Evolutionary conservation across 2,329 filamentous ascomycete species (phyloP).

Genomic region (Massarina eburnea): DNA sequence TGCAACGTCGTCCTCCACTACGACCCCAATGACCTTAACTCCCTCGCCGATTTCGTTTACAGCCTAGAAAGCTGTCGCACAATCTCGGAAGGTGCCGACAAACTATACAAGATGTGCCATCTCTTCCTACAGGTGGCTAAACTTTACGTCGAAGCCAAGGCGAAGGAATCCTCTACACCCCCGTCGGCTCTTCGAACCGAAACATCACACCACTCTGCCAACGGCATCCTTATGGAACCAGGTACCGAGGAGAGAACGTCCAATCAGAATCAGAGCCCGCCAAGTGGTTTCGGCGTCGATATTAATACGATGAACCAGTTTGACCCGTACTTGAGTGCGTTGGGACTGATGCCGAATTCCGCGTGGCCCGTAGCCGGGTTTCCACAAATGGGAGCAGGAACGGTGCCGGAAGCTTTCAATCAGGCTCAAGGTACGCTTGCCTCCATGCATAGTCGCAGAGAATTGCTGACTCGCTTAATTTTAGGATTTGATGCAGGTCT

Average conservation of each 20-base stretch:
- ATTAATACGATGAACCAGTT: slow-evolving; percentile 47
- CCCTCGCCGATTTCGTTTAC: slow-evolving; percentile 58
- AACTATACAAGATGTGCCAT: slow-evolving; percentile 63
- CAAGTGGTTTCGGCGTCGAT: slow-evolving; percentile 12
- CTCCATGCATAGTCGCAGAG: too few relatives aligned
- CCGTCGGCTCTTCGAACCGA: not conserved
- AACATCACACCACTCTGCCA: not conserved
- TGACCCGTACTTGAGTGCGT: slow-evolving; percentile 64
- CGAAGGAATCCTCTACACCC: slow-evolving; percentile 40
- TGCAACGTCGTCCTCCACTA: slow-evolving; percentile 56
- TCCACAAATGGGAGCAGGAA: slow-evolving; percentile 2
- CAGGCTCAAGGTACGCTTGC: not conserved
- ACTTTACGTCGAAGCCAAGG: slow-evolving; percentile 64
- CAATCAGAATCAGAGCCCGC: too few relatives aligned
- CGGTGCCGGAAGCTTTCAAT: slow-evolving; percentile 11
- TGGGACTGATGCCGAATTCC: slow-evolving; percentile 59
- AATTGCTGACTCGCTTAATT: too few relatives aligned
- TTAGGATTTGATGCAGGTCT: slow-evolving; percentile 12
- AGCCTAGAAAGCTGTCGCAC: slow-evolving; percentile 56
- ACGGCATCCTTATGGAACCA: not conserved
- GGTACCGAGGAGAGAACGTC: too few relatives aligned
- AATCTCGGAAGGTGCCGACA: slow-evolving; percentile 61
- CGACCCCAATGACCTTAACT: slow-evolving; percentile 54
- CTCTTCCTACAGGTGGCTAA: slow-evolving; percentile 64
- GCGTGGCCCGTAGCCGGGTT: slow-evolving; percentile 23